Evolutionary conservation across 345 rosid species (phyloP), one percentile per base, ranked within the genome.

Genomic region (Citrus inodora): DNA sequence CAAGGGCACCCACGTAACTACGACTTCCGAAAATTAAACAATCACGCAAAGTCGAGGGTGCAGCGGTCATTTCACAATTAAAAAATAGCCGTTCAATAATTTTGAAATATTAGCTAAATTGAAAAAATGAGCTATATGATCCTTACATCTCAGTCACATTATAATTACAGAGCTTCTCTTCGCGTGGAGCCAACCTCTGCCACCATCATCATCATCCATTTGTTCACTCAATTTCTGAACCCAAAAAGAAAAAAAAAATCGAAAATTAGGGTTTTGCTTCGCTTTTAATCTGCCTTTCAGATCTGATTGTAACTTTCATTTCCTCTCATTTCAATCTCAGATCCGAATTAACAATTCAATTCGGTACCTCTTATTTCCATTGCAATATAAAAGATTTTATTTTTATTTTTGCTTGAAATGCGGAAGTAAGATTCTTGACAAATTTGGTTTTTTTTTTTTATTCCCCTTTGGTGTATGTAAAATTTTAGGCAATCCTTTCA

Each of bases 321-420:
- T 38, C 28, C 33, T 67, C 25, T 60, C 22, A 22, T 75, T 74
- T 22, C 66, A 76, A 71, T 63, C 80, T 51, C 79, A 85, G 87
- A 87, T 88, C 89, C 85, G 67, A 68, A 55, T 82, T 73, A 32
- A 53, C 30, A 8, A 9, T 78, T 28, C 5, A 71, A 67, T 84
- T 71, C 24, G 80, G 85, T 81, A 77, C 74, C 55, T 30, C 21
- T 42, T 60, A 35, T 53, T 37, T 24, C 53, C 30, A 51, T 72
- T 37, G 75, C 59, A 58, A 19, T 17, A 53, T 37, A 16, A 66
- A 38, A 27, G 1, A 25, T 48, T 46, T 53, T 53, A 5, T 53
- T 53, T 27, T 38, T 32, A 4, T 28, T 63, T 38, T 38, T 78
- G 66, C 55, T 27, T 70, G n/a, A 22, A 38, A 75, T 37, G 76